Percentiles rank a stretch among this genome's conserved stretches.
Evolutionary conservation across 768 basidiomycete species (phyloP).

Genomic region (Lentinula sp.): DNA sequence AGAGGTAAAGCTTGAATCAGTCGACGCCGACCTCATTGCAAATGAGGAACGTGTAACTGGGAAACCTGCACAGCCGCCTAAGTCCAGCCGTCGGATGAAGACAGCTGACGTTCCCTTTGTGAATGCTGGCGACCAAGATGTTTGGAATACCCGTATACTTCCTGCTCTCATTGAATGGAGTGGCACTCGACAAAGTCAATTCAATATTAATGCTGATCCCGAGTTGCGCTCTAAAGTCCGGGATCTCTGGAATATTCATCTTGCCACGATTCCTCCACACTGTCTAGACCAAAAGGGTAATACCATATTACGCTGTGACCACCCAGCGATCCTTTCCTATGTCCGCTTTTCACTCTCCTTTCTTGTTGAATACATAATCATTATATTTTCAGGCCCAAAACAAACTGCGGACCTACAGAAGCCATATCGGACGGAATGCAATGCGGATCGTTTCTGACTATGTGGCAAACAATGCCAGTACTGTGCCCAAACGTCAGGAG

Average conservation of each 20-base stretch:
- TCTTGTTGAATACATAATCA: neutral
- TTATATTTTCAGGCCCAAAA: neutral
- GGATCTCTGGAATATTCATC: neutral
- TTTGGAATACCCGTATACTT: neutral
- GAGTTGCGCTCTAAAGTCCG: neutral
- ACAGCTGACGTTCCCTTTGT: neutral
- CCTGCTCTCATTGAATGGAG: neutral
- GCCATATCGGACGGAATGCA: neutral
- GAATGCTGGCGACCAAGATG: neutral
- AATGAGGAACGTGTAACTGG: neutral
- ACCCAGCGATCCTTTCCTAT: slow-evolving; percentile 1
- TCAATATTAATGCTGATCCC: neutral
- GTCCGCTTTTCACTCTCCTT: neutral
- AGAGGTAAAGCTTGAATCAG: neutral
- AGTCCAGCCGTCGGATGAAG: too few species aligned
- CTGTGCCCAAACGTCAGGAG: neutral
- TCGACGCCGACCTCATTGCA: slow-evolving; percentile 3
- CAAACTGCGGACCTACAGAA: neutral
- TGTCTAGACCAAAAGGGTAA: neutral
- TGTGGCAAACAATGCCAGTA: neutral
- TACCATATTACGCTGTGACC: neutral
- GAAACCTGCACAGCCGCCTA: neutral
- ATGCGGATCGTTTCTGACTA: neutral
- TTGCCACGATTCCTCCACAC: neutral
- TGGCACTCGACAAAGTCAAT: neutral